Base-by-base conservation (phyloP, 2,329 filamentous ascomycete species). In the Bretziella fagacearum region DNA sequence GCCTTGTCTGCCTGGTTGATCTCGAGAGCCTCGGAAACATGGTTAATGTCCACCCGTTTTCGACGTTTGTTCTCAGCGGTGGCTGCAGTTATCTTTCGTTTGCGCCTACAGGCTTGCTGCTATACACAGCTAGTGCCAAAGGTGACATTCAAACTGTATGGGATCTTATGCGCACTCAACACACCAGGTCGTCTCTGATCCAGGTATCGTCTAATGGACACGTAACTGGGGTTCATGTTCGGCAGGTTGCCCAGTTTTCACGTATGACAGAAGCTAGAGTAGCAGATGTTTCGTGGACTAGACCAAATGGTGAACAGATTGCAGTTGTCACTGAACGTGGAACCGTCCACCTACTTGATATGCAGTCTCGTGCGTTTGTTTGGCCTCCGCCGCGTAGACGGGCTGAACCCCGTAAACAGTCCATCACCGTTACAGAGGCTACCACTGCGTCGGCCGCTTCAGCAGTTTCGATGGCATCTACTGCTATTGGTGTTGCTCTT, bases 241-340 rank as follows among this genome's bases (percentile, higher is more conserved):
- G 86, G 41, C 84, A 94, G 59, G 71, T 95, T 51, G 84, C 86
- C 6, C 78, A 87, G 51, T 95, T 93, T 58, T 84, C 84, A 17
- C 79, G 91, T 33, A 81, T 95, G 74, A 96, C 89, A 2, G 81
- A 89, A 42, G 85, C 91, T 2, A 82, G 84, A 46, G 84, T 96
- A 47, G 74, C 95, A 18, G 89, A 95, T 57, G 83, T 94, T 35
- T 77, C 79, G 2, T 98, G 91, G 91, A 81, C 81, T 1, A 73
- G 75, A 47, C 84, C 84, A 3, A 79, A 79, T 48, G 84, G 84
- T 18, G 84, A 93, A 58, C 79, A 83, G 50, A 65, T 93, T 32
- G 89, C 87, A 1, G 79, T 98, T 64, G 77, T 95, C 22, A 96
- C 91, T 1, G 85, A 93, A 56, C 83, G 87, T 55, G 86, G 89